Percentiles rank a stretch among this genome's conserved stretches.
phyloP scores from a whole-genome alignment of 345 rosid species.

The Anacardium occidentale region DNA sequence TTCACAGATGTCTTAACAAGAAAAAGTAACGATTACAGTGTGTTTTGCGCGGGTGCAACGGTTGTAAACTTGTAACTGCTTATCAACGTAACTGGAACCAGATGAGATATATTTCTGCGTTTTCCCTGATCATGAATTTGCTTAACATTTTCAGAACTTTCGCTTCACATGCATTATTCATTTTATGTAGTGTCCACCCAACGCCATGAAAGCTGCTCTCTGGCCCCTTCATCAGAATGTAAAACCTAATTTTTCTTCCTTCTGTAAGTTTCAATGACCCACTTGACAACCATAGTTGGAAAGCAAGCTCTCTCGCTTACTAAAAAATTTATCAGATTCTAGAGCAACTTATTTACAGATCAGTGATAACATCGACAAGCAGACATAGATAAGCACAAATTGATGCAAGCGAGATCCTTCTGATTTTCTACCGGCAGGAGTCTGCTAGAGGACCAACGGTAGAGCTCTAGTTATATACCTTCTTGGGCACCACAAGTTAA shows the following conservation, averaged over 20 bases:
- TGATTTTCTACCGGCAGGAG: conserved; percentile 29
- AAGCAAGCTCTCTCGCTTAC: too few species aligned
- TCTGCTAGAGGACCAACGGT: conserved; percentile 23
- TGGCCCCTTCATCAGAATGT: conserved; percentile 42
- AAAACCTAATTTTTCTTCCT: conserved; percentile 38
- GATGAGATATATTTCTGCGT: too few species aligned
- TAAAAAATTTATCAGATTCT: conserved; percentile 25
- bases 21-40: too few species aligned
- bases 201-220: conserved; percentile 31
- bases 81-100: too few species aligned
- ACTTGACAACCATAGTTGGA: conserved; percentile 30
- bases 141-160: conserved; percentile 36
- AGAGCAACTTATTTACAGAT: conserved; percentile 17
- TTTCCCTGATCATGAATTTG: neutral
- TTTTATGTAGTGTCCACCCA: conserved; percentile 27
- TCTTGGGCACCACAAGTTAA: conserved; percentile 20
- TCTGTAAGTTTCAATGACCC: conserved; percentile 29
- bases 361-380: too few species aligned
- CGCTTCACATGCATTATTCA: conserved; percentile 40
- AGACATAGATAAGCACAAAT: too few species aligned
- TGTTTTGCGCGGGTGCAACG: neutral
- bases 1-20: neutral
- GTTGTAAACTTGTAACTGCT: neutral
- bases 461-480: neutral
- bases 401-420: conserved; percentile 1